These are phyloP conservation scores for Aspergillus udagawae DNA, from an alignment of 2,329 filamentous ascomycete species.

Conservation along the genomic window DNA sequence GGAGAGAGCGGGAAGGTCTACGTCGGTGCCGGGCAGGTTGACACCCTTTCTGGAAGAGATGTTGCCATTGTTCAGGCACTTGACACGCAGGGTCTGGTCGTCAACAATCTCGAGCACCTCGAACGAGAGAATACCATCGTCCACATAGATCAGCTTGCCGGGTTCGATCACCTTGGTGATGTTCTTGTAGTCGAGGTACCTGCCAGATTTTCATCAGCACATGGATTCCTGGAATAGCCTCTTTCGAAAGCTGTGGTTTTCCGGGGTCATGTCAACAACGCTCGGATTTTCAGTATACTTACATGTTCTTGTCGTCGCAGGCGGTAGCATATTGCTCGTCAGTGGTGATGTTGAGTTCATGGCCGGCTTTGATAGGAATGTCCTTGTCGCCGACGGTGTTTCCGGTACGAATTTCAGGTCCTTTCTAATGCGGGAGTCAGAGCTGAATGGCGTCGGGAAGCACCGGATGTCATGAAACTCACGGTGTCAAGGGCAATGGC, in stretches of 20 bases:
- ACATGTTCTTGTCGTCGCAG: slow-evolving; percentile 93
- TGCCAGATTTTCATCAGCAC: slow-evolving; percentile 35
- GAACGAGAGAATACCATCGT: slow-evolving; percentile 96
- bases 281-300: slow-evolving; percentile 33
- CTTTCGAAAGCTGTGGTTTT: not conserved
- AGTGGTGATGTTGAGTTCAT: slow-evolving; percentile 91
- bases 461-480: slow-evolving; percentile 45
- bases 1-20: slow-evolving; percentile 93
- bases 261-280: not conserved
- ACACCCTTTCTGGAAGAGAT: slow-evolving; percentile 99
- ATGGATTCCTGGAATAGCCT: not conserved
- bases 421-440: slow-evolving; percentile 51
- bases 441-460: not conserved
- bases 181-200: slow-evolving; percentile 99
- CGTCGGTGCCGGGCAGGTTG: slow-evolving; percentile 97
- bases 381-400: slow-evolving; percentile 69
- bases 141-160: slow-evolving; percentile 94
- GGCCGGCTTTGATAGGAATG: slow-evolving; percentile 76
- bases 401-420: slow-evolving; percentile 81
- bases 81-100: slow-evolving; percentile 80
- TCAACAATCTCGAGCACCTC: slow-evolving; percentile 85
- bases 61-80: slow-evolving; percentile 93
- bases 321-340: slow-evolving; percentile 84
- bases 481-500: slow-evolving; percentile 87
- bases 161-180: slow-evolving; percentile 95